Conservation (phyloP, 805 yeast species). For the Sporopachydermia quercuum region DNA sequence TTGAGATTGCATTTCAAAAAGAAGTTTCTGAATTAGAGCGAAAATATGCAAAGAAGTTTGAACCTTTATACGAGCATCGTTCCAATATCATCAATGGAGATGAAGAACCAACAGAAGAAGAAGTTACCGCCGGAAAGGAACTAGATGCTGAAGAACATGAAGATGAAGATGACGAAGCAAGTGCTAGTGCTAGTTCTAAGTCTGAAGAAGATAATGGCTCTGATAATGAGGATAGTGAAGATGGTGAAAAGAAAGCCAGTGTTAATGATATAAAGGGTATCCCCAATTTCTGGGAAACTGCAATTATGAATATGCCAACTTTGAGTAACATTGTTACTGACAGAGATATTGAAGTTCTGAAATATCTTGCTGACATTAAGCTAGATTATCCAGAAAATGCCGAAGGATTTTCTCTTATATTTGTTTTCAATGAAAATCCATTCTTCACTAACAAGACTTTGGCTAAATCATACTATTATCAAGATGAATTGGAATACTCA, state of each 20-base stretch:
- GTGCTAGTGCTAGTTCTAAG: too few species aligned
- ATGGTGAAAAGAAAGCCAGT: constrained; percentile 13
- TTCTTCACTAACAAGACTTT: constrained; percentile 61
- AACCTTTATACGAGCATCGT: constrained; percentile 65
- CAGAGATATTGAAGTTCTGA: constrained; percentile 75
- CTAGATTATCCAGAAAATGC: constrained; percentile 56
- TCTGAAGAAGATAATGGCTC: constrained; percentile 29
- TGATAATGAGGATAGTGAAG: constrained; percentile 23
- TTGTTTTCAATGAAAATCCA: constrained; percentile 64
- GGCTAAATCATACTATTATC: constrained; percentile 83
- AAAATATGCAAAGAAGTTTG: constrained; percentile 55
- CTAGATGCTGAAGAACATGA: constrained; percentile 43
- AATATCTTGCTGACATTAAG: constrained; percentile 50
- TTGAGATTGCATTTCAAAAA: constrained; percentile 84
- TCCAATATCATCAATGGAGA: constrained; percentile 56
- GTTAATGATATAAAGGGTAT: constrained; percentile 46
- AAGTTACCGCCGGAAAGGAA: constrained; percentile 63
- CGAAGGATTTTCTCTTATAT: constrained; percentile 82
- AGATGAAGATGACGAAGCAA: constrained; percentile 25
- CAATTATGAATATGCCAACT: constrained; percentile 72
- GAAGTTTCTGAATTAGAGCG: constrained; percentile 80
- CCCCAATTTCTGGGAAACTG: constrained; percentile 95
- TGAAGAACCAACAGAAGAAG: constrained; percentile 63
- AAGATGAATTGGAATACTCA: constrained; percentile 82
- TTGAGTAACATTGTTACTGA: constrained; percentile 78